Evolutionary conservation across 106 monocot genomes (phyloP), one percentile per base, ranked within the genome.

Genomic region (Allium cepa): DNA sequence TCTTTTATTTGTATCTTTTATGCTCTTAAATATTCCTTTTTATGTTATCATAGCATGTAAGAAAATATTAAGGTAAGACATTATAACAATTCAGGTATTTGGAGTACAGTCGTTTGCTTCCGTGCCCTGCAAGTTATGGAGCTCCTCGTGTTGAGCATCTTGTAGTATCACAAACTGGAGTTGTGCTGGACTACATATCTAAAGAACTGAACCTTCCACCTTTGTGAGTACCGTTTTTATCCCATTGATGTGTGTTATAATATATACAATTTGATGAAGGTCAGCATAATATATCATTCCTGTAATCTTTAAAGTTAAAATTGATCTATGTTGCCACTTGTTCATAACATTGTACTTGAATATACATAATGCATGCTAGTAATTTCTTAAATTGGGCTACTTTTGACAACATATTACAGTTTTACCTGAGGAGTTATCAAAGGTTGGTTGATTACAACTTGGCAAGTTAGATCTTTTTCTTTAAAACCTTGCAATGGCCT

Each of bases 121-220:
- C 97, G 49, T 90, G 90, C 57, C 87, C 92, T 18, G 55, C 50
- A 16, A 64, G 85, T 11, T 85, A 84, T 77, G 56, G 55, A 9
- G 49, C 79, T 46, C 86, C 88, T 10, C 89, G 97, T 55, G 81
- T 99, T 71, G 97, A 99, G 60, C 97, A 99, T 78, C 73, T 99
- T 63, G 89, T 99, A 52, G 87, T 84, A 57, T 69, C 71, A 49
- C 76, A 84, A 67, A 90, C 57, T 61, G 85, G 81, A 46, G 68
- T 63, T 56, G 92, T 85, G 73, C 74, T 79, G 72, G 92, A 92
- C 72, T 81, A 84, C 59, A 92, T 99, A 47, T 79, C 64, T 69
- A 85, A 79, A 76, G 71, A 80, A 65, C 70, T 99, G 68, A 14
- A 76, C 59, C 97, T 99, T 68, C 97, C 97, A 63, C 79, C 92